Base-by-base conservation (phyloP, 768 basidiomycete species). In the Boletus pseudo-olivaceus region DNA sequence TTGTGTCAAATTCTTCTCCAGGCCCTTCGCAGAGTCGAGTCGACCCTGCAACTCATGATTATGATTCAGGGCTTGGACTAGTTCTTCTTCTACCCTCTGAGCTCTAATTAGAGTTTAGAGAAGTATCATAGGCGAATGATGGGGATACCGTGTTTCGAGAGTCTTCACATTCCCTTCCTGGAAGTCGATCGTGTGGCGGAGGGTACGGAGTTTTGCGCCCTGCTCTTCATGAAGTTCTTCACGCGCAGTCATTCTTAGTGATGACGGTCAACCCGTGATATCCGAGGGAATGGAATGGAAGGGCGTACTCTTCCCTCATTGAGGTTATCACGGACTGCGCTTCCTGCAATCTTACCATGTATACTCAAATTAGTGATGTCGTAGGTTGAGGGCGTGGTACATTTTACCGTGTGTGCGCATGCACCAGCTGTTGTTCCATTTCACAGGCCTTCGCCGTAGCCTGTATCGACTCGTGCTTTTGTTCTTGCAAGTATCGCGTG, bases 301-400 rank as follows among this genome's bases (percentile, higher is more conserved):
- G 53, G 42, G 35, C 56, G 2, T 42, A 70, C 69, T 71, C 65
- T 56, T 69, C 69, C 57, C 26, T 68, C 70, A 69, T 61, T 38
- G 69, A 66, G 19, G 54, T 14, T 47, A 68, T 58, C 45, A 54
- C 38, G 23, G 64, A 64, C 41, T 65, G 64, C 20, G 57, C 56
- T 53, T 69, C 69, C 49, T 68, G 58, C 32, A 68, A 49, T 19
- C 69, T 69, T 58, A 34, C 12, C 52, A 47, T 40, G 34, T 39
- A 48, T 37, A 30, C 42, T 19, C 40, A 42, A 38, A 46, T 72
- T 37, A 61, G 55, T 49, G 49, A 47, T 41, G 34, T 55, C 40
- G 40, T 41, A 26, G 30, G 15, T 20, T 14, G 29, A 47, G 12
- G 38, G 30, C 23, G 35, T 15, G 14, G 37, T 19, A 42, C 3